Evolutionary conservation across 2,329 filamentous ascomycete genomes (phyloP), one percentile per base, ranked within the genome.

Genomic region (Epichloe festucae): DNA sequence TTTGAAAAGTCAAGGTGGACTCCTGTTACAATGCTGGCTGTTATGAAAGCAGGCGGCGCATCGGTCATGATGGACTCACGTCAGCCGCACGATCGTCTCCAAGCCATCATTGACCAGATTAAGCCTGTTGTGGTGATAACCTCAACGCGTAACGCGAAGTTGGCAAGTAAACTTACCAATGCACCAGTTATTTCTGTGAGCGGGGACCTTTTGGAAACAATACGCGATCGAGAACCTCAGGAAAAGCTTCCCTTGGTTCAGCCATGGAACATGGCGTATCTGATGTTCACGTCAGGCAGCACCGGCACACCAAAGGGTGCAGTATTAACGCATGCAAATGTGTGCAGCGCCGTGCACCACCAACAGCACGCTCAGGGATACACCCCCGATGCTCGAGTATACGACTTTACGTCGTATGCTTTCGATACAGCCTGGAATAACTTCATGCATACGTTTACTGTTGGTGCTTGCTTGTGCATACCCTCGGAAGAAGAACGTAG

Each of bases 271-370:
- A 48, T 17, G 12, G 36, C 42, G 1, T 62, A 62, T 36, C 40
- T 59, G 3, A 36, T 60, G 10, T 61, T 60, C 36, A 58, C 55
- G 4, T 57, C 55, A 3, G 57, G 57, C 4, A 57, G 49, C 11
- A 59, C 57, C 12, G 57, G 60, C 2, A 57, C 54, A 5, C 60
- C 61, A 5, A 63, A 63, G 38, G 61, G 61, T n/a, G 57, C 57
- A 2, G 50, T 59, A 3, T 52, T 60, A 19, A 57, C 55, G 14
- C 61, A 63, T 27, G 23, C 50, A 5, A 55, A 58, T 50, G 53
- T 61, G 10, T 52, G 53, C 41, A 58, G 52, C 38, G 53, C 59
- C 12, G 48, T 60, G 40, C 45, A 38, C 15, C 55, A 55, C 44
- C 61, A 53, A 46, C 52, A 55, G 8, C 47, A 51, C n/a, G 46